A percentile compares a stretch with the other conserved stretches of the same genome.
These are phyloP conservation scores for Corchorus olitorius DNA, from an alignment of 345 rosid species.

Conservation along the genomic window DNA sequence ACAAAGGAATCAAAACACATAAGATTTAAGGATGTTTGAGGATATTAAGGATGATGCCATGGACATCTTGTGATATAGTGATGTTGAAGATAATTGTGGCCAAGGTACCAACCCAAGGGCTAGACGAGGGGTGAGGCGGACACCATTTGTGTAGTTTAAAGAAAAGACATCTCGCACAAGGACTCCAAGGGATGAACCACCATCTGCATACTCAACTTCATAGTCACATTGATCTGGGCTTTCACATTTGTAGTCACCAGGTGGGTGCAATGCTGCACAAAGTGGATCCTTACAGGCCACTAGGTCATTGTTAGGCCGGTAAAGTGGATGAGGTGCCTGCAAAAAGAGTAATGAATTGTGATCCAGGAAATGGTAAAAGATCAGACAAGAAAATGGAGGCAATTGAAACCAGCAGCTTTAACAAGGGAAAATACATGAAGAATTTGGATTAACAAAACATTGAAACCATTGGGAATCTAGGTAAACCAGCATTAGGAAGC, in stretches of 20 bases:
- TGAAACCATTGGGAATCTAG: neutral
- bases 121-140: conserved; percentile 56
- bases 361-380: neutral
- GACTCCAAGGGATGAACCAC: conserved; percentile 92
- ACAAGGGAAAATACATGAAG: too few relatives aligned
- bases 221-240: conserved; percentile 79
- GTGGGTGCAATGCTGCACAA: conserved; percentile 68
- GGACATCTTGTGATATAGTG: neutral
- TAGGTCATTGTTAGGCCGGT: conserved; percentile 66
- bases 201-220: conserved; percentile 90
- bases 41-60: neutral
- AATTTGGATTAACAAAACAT: neutral
- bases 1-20: conserved; percentile 8
- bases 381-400: neutral
- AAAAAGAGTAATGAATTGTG: conserved; percentile 4
- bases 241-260: conserved; percentile 53
- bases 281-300: conserved; percentile 72
- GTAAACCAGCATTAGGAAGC: neutral
- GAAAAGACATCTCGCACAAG: conserved; percentile 75
- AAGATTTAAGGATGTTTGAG: neutral
- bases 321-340: conserved; percentile 93
- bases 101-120: conserved; percentile 64
- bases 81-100: neutral
- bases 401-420: neutral
- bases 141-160: conserved; percentile 61